Percentiles rank a stretch among this genome's conserved stretches.
Evolutionary conservation across 345 rosid genomes (phyloP).

Genomic region (Lepidium africanum): DNA sequence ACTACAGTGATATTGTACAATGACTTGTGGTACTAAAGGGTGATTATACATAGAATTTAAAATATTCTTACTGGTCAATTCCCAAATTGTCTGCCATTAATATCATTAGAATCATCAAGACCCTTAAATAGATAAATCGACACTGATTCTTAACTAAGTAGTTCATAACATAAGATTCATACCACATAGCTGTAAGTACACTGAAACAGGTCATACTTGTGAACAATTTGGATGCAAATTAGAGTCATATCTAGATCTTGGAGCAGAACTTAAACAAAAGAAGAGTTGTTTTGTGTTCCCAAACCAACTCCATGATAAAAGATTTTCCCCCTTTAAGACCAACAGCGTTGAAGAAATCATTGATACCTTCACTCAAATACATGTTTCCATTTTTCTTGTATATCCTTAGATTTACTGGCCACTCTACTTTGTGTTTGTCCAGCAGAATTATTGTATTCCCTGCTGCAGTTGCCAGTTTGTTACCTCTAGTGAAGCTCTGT

Average conservation of each 20-base stretch:
- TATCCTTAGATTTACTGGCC: background rate
- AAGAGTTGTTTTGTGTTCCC: background rate
- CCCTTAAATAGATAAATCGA: background rate
- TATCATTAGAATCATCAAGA: background rate
- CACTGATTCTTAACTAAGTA: background rate
- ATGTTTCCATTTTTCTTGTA: background rate
- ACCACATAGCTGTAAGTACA: background rate
- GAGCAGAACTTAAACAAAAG: constrained; percentile 1
- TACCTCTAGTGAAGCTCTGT: background rate
- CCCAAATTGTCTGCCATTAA: background rate
- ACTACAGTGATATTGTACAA: constrained; percentile 5
- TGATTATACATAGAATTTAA: background rate
- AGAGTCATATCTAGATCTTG: background rate
- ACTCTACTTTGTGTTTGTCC: background rate
- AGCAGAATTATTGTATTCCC: background rate
- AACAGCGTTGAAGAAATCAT: background rate
- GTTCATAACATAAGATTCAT: background rate
- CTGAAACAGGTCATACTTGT: background rate
- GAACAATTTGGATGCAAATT: background rate
- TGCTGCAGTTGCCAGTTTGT: background rate
- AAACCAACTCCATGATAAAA: background rate
- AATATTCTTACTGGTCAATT: background rate
- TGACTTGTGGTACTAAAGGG: background rate
- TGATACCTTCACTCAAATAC: background rate
- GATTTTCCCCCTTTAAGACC: background rate